A percentile compares a stretch with the other conserved stretches of the same genome.
phyloP scores from a whole-genome alignment of 306 rosid species.

The Cercis canadensis region DNA sequence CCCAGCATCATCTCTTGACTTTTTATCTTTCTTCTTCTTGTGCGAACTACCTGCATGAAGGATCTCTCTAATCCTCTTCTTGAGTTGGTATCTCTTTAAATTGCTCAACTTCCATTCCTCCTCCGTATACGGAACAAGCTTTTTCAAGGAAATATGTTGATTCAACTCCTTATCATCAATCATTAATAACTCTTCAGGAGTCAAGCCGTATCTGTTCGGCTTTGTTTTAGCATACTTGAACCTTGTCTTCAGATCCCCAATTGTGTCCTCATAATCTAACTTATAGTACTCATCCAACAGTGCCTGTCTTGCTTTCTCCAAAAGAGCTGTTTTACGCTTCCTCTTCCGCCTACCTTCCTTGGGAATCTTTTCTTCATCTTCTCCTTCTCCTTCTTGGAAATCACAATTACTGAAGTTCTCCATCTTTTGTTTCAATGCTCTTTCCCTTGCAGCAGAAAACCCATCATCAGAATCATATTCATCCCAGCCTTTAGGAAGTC shows the following conservation, averaged over 20 bases:
- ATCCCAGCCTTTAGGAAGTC: constrained; percentile 80
- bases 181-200: constrained; percentile 62
- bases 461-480: constrained; percentile 57
- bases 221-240: constrained; percentile 85
- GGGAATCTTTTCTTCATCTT: constrained; percentile 23
- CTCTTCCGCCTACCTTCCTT: constrained; percentile 69
- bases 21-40: constrained; percentile 44
- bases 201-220: constrained; percentile 72
- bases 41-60: background rate
- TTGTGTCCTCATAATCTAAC: constrained; percentile 84
- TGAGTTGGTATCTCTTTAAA: constrained; percentile 58
- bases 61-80: constrained; percentile 40
- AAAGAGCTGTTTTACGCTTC: constrained; percentile 74
- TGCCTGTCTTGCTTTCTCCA: constrained; percentile 80
- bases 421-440: constrained; percentile 51
- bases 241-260: constrained; percentile 90
- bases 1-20: constrained; percentile 43
- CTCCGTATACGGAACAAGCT: constrained; percentile 81
- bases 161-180: constrained; percentile 86
- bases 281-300: constrained; percentile 93
- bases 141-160: constrained; percentile 79
- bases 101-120: constrained; percentile 83
- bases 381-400: constrained; percentile 41
- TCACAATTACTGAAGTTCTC: constrained; percentile 47
- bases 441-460: constrained; percentile 73